Conservation (phyloP, 2,329 filamentous ascomycete species). For the Colletotrichum sp. region DNA sequence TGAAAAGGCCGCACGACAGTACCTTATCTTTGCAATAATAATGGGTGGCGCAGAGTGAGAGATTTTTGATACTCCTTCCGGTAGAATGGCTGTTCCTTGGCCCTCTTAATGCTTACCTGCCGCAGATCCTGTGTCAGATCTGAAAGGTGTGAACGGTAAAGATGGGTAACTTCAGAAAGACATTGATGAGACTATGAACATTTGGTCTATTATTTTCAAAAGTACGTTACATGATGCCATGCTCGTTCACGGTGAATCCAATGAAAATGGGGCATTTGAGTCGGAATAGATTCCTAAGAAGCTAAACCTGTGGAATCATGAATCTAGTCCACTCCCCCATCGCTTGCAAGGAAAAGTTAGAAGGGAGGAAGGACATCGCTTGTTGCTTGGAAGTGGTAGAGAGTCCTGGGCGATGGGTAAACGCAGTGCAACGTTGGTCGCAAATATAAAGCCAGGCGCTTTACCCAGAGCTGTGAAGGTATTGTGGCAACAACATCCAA, state of each 20-base stretch:
- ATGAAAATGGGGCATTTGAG: not conserved
- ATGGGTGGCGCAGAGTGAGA: not conserved
- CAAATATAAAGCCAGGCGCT: not conserved
- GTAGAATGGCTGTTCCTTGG: not conserved
- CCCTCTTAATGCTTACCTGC: not conserved
- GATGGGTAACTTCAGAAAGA: not conserved
- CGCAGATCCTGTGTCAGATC: not conserved
- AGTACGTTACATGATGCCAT: not conserved
- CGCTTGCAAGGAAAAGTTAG: no score
- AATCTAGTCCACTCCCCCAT: no score
- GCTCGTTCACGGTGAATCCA: not conserved
- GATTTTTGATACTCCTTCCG: not conserved
- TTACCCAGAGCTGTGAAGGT: not conserved
- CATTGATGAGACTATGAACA: not conserved
- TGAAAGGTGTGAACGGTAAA: not conserved
- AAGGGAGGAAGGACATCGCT: no score
- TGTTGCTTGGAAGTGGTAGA: no score
- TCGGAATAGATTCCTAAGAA: not conserved
- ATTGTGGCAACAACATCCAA: not conserved
- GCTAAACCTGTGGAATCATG: not conserved
- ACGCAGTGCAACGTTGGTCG: no score
- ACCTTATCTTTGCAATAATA: not conserved
- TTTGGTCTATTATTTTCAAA: rapidly evolving
- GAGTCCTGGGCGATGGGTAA: no score
- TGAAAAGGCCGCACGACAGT: not conserved